phyloP scores from a whole-genome alignment of 768 basidiomycete species.

The Macrolepiota dolichaula region DNA sequence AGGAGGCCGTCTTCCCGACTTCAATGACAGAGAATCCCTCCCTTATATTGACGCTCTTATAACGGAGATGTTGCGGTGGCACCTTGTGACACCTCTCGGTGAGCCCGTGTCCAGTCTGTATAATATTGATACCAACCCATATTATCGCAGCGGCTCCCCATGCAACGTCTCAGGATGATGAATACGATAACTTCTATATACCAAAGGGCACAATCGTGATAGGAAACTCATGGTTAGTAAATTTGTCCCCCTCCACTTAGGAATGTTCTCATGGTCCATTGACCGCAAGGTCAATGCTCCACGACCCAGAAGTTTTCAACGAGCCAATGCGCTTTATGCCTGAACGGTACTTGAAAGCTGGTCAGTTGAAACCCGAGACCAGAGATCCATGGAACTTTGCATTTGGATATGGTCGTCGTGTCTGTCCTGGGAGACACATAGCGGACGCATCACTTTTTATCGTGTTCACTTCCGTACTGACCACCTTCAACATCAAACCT shows the following conservation, averaged over 20 bases:
- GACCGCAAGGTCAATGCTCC: slow-evolving; percentile 23
- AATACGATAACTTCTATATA: too few relatives aligned
- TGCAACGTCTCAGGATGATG: not conserved
- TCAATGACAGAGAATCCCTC: too few relatives aligned
- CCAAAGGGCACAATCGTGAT: too few relatives aligned
- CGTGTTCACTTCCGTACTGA: slow-evolving; percentile 14
- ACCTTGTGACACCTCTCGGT: too few relatives aligned
- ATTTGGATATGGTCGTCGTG: slow-evolving; percentile 27
- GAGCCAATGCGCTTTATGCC: slow-evolving; percentile 23
- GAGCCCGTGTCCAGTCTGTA: slow-evolving; percentile 16
- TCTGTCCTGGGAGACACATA: slow-evolving; percentile 18
- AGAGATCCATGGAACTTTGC: slow-evolving; percentile 20
- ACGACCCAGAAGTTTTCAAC: too few relatives aligned
- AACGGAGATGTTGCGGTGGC: slow-evolving; percentile 33
- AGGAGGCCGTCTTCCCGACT: too few relatives aligned
- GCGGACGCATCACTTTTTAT: slow-evolving; percentile 16
- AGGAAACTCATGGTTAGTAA: slow-evolving; percentile 24
- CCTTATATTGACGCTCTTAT: slow-evolving; percentile 32
- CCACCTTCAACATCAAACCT: slow-evolving; percentile 15
- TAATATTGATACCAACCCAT: slow-evolving; percentile 7
- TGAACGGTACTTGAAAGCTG: slow-evolving; percentile 25
- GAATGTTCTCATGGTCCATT: not conserved
- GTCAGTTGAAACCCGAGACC: slow-evolving; percentile 17
- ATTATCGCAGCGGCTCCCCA: not conserved
- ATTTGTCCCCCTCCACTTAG: not conserved